These are phyloP conservation scores for Sanghuangporus weigelae DNA, from an alignment of 1,284 basidiomycete species.

Conservation along the genomic window DNA sequence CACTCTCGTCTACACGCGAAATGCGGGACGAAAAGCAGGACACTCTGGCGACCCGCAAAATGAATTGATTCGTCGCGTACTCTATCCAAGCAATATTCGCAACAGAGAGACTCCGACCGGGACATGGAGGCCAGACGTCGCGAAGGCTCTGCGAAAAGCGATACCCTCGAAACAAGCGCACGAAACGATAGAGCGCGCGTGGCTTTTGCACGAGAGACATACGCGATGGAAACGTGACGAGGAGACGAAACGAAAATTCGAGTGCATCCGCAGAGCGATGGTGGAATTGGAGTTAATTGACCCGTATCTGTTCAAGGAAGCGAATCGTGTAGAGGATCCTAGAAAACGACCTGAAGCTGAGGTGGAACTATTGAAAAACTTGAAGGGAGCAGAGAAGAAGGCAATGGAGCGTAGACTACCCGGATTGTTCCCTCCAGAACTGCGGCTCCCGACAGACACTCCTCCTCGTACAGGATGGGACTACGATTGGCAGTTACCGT, in stretches of 20 bases:
- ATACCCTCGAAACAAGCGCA: slow-evolving; percentile 86
- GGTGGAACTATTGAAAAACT: slow-evolving; percentile 50
- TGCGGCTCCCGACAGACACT: slow-evolving; percentile 74
- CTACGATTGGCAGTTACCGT: slow-evolving; percentile 56
- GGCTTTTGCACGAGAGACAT: slow-evolving; percentile 77
- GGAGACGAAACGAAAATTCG: slow-evolving; percentile 68
- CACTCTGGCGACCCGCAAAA: slow-evolving; percentile 50
- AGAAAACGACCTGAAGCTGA: slow-evolving; percentile 55
- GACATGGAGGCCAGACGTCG: slow-evolving; percentile 74
- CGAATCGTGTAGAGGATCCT: slow-evolving; percentile 74
- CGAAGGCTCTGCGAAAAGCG: slow-evolving; percentile 62
- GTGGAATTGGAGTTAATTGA: slow-evolving; percentile 69
- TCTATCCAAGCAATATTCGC: slow-evolving; percentile 75
- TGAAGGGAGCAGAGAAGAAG: slow-evolving; percentile 63
- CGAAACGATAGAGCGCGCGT: slow-evolving; percentile 91
- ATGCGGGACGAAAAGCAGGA: slow-evolving; percentile 20
- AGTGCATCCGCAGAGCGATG: slow-evolving; percentile 76
- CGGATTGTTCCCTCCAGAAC: slow-evolving; percentile 80
- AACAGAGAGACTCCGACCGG: slow-evolving; percentile 71
- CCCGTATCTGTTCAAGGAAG: slow-evolving; percentile 62
- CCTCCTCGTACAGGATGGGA: slow-evolving; percentile 73
- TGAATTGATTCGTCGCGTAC: slow-evolving; percentile 68
- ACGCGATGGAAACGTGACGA: slow-evolving; percentile 61
- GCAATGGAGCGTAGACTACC: slow-evolving; percentile 73
- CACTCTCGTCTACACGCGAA: slow-evolving; percentile 8